phyloP scores from a whole-genome alignment of 768 basidiomycete species.

The Chiua virens region DNA sequence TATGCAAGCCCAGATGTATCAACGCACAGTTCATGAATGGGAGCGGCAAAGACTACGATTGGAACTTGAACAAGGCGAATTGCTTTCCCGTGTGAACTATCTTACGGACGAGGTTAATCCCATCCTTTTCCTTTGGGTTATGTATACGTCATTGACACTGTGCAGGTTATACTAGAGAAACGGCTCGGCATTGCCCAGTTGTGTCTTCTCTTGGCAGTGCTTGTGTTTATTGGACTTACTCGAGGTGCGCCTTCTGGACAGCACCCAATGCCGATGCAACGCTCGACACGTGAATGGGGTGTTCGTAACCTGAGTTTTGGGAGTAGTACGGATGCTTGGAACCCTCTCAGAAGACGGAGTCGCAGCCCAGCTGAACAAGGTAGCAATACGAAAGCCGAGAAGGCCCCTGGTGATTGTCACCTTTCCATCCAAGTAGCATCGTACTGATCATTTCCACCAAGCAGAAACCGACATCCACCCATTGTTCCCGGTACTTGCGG shows the following conservation, averaged over 20 bases:
- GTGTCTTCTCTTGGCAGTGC: conserved; percentile 75
- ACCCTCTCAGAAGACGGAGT: conserved; percentile 25
- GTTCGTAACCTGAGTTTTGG: conserved; percentile 56
- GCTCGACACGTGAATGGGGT: conserved; percentile 53
- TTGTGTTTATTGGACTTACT: conserved; percentile 85
- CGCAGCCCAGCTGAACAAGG: conserved; percentile 27
- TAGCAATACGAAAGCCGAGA: conserved; percentile 11
- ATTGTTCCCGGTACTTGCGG: neutral
- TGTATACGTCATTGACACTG: conserved; percentile 1
- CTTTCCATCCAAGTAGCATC: neutral
- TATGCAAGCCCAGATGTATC: conserved; percentile 65
- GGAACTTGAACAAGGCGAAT: conserved; percentile 67
- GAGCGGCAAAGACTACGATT: conserved; percentile 64
- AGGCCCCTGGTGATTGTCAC: conserved; percentile 10
- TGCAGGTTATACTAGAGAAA: conserved; percentile 82
- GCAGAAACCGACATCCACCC: neutral
- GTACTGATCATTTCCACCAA: neutral
- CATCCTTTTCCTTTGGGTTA: neutral
- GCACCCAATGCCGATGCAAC: conserved; percentile 9
- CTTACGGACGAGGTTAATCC: conserved; percentile 75
- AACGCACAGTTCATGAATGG: conserved; percentile 64
- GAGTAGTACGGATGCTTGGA: conserved; percentile 45
- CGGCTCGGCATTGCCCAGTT: conserved; percentile 88
- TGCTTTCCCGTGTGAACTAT: conserved; percentile 68
- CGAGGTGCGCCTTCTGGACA: conserved; percentile 54